phyloP scores from a whole-genome alignment of 768 basidiomycete species.

The Auriscalpium orientale region DNA sequence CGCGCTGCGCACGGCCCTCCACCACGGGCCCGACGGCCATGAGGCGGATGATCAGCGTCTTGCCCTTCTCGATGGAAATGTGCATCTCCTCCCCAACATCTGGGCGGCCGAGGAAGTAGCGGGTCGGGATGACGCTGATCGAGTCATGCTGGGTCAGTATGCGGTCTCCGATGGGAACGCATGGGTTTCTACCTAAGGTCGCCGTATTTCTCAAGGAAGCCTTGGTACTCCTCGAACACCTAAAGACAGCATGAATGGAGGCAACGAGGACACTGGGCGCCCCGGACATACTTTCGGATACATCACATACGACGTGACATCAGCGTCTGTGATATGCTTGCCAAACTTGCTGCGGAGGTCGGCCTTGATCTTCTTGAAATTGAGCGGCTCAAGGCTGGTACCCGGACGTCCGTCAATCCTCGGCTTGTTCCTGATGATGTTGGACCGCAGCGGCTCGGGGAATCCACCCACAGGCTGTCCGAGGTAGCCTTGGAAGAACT shows the following conservation, averaged over 20 bases:
- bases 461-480: slow-evolving; percentile 98
- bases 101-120: slow-evolving; percentile 94
- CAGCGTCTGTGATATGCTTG: slow-evolving; percentile 86
- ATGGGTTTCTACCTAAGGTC: slow-evolving; percentile 66
- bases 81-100: slow-evolving; percentile 93
- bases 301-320: slow-evolving; percentile 96
- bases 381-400: slow-evolving; percentile 74
- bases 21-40: slow-evolving; percentile 94
- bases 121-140: slow-evolving; percentile 85
- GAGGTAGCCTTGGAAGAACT: slow-evolving; percentile 99
- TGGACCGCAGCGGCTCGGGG: slow-evolving; percentile 91
- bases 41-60: slow-evolving; percentile 92
- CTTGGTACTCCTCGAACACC: slow-evolving; percentile 97
- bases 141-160: slow-evolving; percentile 4
- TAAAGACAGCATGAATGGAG: slow-evolving; percentile 21
- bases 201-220: slow-evolving; percentile 92
- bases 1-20: slow-evolving; percentile 84
- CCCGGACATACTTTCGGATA: slow-evolving; percentile 74
- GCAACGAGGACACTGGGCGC: neutral
- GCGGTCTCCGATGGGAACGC: slow-evolving; percentile 5
- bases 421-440: slow-evolving; percentile 88
- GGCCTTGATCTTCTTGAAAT: slow-evolving; percentile 94
- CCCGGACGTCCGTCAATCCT: slow-evolving; percentile 94
- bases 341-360: slow-evolving; percentile 92
- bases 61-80: slow-evolving; percentile 92